Percentiles rank a stretch among this genome's conserved stretches.
Evolutionary conservation across 139 green algal species (phyloP).

Genomic region (Chlorella vulgaris): DNA sequence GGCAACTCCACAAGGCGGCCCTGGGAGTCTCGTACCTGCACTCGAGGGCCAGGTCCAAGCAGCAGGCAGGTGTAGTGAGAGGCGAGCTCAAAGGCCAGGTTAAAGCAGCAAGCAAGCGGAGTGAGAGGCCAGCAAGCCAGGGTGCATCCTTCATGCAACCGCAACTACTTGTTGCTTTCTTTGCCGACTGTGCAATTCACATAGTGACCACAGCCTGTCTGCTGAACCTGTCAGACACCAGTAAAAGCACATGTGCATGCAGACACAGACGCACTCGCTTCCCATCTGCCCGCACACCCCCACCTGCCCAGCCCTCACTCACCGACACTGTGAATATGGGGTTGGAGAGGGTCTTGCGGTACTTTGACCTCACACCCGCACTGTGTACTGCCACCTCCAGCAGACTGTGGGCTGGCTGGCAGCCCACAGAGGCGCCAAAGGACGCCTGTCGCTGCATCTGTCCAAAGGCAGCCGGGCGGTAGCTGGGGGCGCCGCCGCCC

Average conservation of each 20-base stretch:
- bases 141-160: too few species aligned
- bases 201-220: too few species aligned
- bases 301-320: not conserved
- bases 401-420: not conserved
- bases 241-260: not conserved
- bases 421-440: not conserved
- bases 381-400: constrained; percentile 29
- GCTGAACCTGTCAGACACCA: too few species aligned
- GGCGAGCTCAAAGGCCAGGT: not conserved
- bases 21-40: constrained; percentile 31
- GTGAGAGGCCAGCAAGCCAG: too few species aligned
- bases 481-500: not conserved
- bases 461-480: not conserved
- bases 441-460: not conserved
- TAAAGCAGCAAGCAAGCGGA: constrained; percentile 11
- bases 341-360: constrained; percentile 45
- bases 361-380: constrained; percentile 36
- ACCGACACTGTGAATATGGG: constrained; percentile 57
- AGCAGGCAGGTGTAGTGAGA: not conserved
- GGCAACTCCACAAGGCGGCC: constrained; percentile 44
- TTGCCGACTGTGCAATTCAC: too few species aligned
- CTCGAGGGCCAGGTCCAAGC: not conserved
- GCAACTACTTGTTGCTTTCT: too few species aligned
- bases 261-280: not conserved
- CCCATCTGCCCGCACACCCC: not conserved